Evolutionary conservation across 2,329 filamentous ascomycete genomes (phyloP), one percentile per base, ranked within the genome.

Genomic region (Cercospora zeina): DNA sequence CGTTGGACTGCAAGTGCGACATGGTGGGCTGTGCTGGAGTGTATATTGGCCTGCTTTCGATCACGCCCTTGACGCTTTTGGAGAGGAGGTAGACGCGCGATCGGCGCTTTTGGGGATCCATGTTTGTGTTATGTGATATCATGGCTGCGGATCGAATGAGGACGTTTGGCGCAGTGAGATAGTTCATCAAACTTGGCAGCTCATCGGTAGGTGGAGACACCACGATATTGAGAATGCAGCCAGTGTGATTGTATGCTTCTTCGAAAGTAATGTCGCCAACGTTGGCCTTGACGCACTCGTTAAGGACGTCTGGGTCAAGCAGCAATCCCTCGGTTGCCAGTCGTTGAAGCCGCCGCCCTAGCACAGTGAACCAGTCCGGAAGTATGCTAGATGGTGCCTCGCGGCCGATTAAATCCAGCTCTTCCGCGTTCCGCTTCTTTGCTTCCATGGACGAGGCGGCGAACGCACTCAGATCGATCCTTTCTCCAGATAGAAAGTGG

Each of bases 81-180:
- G 89, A 93, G 64, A 91, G 84, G 36, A 96, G 85, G n/a, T 62
- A 61, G 16, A 69, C 63, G 5, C 64, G 62, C 21, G 62, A 85
- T 19, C 34, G 49, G 71, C 89, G 89, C 42, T 89, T 81, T 1
- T 87, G 83, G 0, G 85, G 80, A 0, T 85, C 83, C 2, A 87
- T 85, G 70, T 91, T 91, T 7, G 85, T 83, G 2, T 87, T 85
- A 70, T 91, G 91, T 7, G 89, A 92, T 10, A 89, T 89, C 13
- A 91, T 84, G 2, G 89, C 89, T 3, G 89, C 89, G 8, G 89
- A 90, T 85, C 89, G 90, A 66, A 93, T 91, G 60, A 96, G 82
- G 85, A 97, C 92, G 72, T 97, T 93, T 3, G 93, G 93, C 2
- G 93, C 90, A 1, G 93, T 97, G 55, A 97, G 82, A 73, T 97